Evolutionary conservation across 352 stramenopile genomes (phyloP), one percentile per base, ranked within the genome.

Genomic region (Phytophthora sansomeana): DNA sequence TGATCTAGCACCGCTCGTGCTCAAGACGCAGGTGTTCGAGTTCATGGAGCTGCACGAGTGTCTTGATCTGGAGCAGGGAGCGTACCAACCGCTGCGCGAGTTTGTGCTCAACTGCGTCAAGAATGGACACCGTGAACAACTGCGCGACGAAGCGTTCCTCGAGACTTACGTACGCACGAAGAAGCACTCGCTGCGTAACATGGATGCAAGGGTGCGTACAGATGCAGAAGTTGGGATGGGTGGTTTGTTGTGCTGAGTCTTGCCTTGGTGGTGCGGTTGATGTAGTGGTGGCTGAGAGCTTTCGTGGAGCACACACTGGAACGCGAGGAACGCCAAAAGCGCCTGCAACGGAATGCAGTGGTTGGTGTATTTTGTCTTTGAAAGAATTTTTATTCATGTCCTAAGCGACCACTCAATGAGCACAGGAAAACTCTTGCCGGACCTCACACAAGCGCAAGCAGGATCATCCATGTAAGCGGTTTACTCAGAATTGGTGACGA

Each of bases 21-120:
- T 93, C 35, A 79, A 79, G 30, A 85, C 80, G 26, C 70, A 87
- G n/a, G 85, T 93, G 47, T 87, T 78, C 47, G 85, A 93, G 65
- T 93, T 93, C 76, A 91, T 93, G 85, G 74, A 87, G 69, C 78
- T 93, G 24, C 69, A 80, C 47, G 83, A 93, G 54, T 91, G 85
- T 52, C 67, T 72, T 0, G 78, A 87, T 26, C 57, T 91, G 42
- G 47, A 69, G 28, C 62, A 60, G 0, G 80, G 79, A 2, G 78
- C 80, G 10, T 93, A 93, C 51, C 75, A 83, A 33, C 74, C 81
- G 8, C 67, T 93, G 47, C 83, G 85, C 2, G 70, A 80, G 24
- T 87, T 91, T 30, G 81, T 85, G 51, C 63, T 87, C 43, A 64
- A 63, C 3, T 78, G 79, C 44, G 66, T 83, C 36, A 62, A 71